Evolutionary conservation across 805 yeast species (phyloP).

Genomic region (Pichia kluyveri): DNA sequence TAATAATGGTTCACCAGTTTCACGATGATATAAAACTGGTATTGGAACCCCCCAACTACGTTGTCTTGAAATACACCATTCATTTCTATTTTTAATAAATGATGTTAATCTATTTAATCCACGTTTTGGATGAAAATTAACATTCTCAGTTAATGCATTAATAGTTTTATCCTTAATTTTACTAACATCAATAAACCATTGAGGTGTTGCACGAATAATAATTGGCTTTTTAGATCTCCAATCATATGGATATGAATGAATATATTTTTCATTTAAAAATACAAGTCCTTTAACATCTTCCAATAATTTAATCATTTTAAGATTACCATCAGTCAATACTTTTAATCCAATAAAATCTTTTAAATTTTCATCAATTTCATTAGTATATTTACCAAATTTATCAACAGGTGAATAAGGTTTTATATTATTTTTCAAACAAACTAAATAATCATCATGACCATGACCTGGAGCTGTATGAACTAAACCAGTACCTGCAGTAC

Average conservation of each 20-base stretch:
- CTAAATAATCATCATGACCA: constrained; percentile 84
- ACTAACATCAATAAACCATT: constrained; percentile 89
- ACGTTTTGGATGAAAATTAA: constrained; percentile 62
- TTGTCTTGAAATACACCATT: constrained; percentile 98
- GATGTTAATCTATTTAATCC: constrained; percentile 66
- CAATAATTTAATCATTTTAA: constrained; percentile 35
- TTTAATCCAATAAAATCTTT: constrained; percentile 41
- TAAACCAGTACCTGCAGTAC: constrained; percentile 81
- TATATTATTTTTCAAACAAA: constrained; percentile 51
- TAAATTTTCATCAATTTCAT: constrained; percentile 37
- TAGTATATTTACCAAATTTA: constrained; percentile 56
- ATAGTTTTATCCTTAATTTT: constrained; percentile 58
- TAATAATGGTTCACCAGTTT: constrained; percentile 56
- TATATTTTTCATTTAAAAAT: constrained; percentile 39
- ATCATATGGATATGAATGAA: constrained; percentile 90
- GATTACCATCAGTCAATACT: constrained; percentile 56
- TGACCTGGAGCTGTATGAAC: constrained; percentile 99
- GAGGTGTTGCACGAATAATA: constrained; percentile 91
- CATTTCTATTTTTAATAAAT: constrained; percentile 70
- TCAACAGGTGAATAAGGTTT: constrained; percentile 72
- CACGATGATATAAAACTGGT: constrained; percentile 64
- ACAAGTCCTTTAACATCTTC: constrained; percentile 36
- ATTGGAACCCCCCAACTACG: constrained; percentile 98
- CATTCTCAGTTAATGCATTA: constrained; percentile 43
- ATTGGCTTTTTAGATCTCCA: constrained; percentile 96